Evolutionary conservation across 805 yeast genomes (phyloP).

Genomic region (Scheffersomyces stipitis): DNA sequence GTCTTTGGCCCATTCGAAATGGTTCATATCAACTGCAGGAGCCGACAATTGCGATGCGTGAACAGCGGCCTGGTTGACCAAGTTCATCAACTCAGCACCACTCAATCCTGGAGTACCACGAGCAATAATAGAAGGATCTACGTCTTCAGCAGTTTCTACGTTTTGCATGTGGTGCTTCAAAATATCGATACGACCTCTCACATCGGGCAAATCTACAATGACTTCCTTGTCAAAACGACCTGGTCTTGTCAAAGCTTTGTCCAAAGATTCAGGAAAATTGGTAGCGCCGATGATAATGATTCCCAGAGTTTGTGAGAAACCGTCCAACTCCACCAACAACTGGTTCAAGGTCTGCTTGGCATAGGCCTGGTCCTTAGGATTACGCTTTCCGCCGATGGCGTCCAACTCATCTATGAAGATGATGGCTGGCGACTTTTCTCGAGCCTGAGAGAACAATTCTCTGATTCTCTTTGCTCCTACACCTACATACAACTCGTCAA

Average conservation of each 20-base stretch:
- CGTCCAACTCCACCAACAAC: constrained; percentile 92
- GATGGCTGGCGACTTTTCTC: constrained; percentile 94
- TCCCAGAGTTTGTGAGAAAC: constrained; percentile 88
- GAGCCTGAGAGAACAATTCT: constrained; percentile 88
- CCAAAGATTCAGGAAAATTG: constrained; percentile 94
- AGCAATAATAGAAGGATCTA: constrained; percentile 87
- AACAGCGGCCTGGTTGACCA: constrained; percentile 97
- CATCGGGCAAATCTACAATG: constrained; percentile 94
- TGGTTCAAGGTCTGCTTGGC: constrained; percentile 97
- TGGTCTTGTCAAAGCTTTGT: constrained; percentile 96
- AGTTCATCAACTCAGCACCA: constrained; percentile 96
- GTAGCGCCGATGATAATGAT: constrained; percentile 97
- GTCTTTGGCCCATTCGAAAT: constrained; percentile 99
- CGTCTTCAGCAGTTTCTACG: constrained; percentile 80
- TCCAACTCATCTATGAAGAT: constrained; percentile 97
- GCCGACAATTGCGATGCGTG: constrained; percentile 94
- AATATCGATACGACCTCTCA: constrained; percentile 93
- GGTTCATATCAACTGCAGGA: constrained; percentile 82
- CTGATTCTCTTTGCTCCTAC: constrained; percentile 98
- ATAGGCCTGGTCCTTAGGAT: constrained; percentile 96
- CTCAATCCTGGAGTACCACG: constrained; percentile 97
- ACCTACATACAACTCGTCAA: constrained; percentile 97
- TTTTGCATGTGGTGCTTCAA: constrained; percentile 88
- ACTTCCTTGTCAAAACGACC: constrained; percentile 97
- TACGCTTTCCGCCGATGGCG: constrained; percentile 97